Base-by-base conservation (phyloP, 495 filamentous ascomycete genomes). In the Cladorrhinum samala region DNA sequence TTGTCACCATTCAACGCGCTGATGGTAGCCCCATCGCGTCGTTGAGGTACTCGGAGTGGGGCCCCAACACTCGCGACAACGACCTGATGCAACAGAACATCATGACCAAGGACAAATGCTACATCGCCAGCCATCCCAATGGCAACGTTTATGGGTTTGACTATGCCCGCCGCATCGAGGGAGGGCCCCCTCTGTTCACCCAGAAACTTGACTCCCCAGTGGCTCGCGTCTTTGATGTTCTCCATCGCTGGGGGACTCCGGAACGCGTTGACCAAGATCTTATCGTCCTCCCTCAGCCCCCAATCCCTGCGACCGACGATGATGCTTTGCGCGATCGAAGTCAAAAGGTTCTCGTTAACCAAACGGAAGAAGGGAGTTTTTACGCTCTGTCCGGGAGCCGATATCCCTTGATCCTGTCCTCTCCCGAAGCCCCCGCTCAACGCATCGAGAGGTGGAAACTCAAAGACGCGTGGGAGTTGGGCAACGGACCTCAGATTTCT, bases 21-120 rank as follows among this genome's bases (percentile, higher is more conserved):
- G 88, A 87, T 2, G 83, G 83, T 0, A 84, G 87, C 54, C 82
- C 79, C 5, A 86, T 97, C 40, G 95, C 89, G 61, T 95, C 88
- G 0, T 79, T 98, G 54, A 94, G 82, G 55, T 98, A 93, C 67
- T 88, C 88, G 19, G 93, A 98, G 66, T 98, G 93, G 93, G 85
- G 83, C 0, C 88, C 91, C 9, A 98, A 98, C 66, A 94, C 87
- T 45, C 87, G 83, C 40, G 92, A 98, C 62, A 81, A 80, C 50
- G 93, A 98, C 67, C 83, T 98, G 14, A 82, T 87, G 55, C 82
- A 80, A 40, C 89, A 97, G 57, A 91, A 97, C 59, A 73, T 72
- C 19, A 69, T 69, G 2, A 88, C 89, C 9, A 87, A 89, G 74
- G 93, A 97, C 66, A 82, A 86, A 52, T 88, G 85, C 39, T 95